These are phyloP conservation scores for Aspergillus sp. DNA, from an alignment of 2,329 filamentous ascomycete genomes.

Conservation along the genomic window DNA sequence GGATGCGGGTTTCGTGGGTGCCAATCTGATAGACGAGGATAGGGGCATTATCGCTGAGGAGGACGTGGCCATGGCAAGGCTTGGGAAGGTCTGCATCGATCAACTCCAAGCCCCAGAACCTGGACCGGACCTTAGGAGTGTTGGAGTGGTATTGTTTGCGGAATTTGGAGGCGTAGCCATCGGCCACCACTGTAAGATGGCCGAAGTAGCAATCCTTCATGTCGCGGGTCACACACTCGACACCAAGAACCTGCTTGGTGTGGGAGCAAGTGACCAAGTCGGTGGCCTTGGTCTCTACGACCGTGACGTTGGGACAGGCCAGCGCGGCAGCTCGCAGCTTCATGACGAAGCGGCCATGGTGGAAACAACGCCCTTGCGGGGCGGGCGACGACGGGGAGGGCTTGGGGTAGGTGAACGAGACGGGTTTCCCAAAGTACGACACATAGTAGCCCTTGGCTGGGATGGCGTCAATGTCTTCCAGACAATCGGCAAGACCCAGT, in stretches of 20 bases:
- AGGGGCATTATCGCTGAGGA: conserved; percentile 75
- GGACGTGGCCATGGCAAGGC: conserved; percentile 78
- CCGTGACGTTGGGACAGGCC: conserved; percentile 77
- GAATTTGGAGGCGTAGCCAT: conserved; percentile 92
- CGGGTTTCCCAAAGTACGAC: conserved; percentile 73
- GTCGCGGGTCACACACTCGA: conserved; percentile 69
- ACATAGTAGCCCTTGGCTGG: conserved; percentile 84
- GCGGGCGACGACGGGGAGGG: conserved; percentile 52
- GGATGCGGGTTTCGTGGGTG: conserved; percentile 84
- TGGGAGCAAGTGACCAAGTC: conserved; percentile 71
- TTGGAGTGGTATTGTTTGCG: conserved; percentile 73
- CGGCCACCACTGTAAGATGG: conserved; percentile 81
- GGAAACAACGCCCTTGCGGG: conserved; percentile 79
- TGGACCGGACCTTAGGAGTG: conserved; percentile 72
- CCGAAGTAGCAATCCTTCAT: conserved; percentile 80
- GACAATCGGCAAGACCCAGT: conserved; percentile 76
- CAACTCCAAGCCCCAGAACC: conserved; percentile 92
- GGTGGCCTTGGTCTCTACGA: conserved; percentile 86
- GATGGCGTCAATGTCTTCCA: conserved; percentile 87
- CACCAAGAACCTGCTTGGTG: conserved; percentile 75
- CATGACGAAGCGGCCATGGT: conserved; percentile 91
- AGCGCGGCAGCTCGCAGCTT: conserved; percentile 75
- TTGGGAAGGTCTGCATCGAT: conserved; percentile 80
- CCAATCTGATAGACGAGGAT: conserved; percentile 97
- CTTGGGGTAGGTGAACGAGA: conserved; percentile 76